Evolutionary conservation across 305 asterid genomes (phyloP).

Genomic region (Fraxinus platypoda): DNA sequence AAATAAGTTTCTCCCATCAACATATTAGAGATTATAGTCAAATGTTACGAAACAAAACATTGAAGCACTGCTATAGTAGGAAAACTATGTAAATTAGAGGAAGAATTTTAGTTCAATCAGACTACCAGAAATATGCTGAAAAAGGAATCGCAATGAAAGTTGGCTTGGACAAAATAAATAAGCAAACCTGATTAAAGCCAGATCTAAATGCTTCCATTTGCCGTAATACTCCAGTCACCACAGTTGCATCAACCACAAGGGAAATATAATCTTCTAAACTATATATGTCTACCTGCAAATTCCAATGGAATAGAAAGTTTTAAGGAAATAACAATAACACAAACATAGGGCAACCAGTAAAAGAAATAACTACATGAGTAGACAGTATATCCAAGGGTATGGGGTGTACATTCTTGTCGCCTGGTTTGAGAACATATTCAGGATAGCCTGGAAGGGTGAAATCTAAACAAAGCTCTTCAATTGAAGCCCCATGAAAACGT

Average conservation of each 20-base stretch:
- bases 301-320: slow-evolving; percentile 19
- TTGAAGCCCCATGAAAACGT: slow-evolving; percentile 66
- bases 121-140: not conserved
- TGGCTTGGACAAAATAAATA: not conserved
- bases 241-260: slow-evolving; percentile 84
- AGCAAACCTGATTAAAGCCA: slow-evolving; percentile 89
- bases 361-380: slow-evolving; percentile 13
- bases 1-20: not conserved
- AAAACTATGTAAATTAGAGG: not conserved
- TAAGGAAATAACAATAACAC: not conserved
- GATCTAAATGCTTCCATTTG: slow-evolving; percentile 95
- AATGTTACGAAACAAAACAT: not conserved
- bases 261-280: slow-evolving; percentile 84
- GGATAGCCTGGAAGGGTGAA: slow-evolving; percentile 95
- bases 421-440: slow-evolving; percentile 71
- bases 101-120: not conserved
- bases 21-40: not conserved
- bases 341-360: not conserved
- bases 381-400: not conserved
- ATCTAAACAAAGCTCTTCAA: slow-evolving; percentile 91
- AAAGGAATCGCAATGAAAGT: not conserved
- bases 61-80: not conserved
- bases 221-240: slow-evolving; percentile 72
- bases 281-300: slow-evolving; percentile 65
- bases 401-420: slow-evolving; percentile 61